phyloP scores from a whole-genome alignment of 1,284 basidiomycete species.

The Grifola frondosa region DNA sequence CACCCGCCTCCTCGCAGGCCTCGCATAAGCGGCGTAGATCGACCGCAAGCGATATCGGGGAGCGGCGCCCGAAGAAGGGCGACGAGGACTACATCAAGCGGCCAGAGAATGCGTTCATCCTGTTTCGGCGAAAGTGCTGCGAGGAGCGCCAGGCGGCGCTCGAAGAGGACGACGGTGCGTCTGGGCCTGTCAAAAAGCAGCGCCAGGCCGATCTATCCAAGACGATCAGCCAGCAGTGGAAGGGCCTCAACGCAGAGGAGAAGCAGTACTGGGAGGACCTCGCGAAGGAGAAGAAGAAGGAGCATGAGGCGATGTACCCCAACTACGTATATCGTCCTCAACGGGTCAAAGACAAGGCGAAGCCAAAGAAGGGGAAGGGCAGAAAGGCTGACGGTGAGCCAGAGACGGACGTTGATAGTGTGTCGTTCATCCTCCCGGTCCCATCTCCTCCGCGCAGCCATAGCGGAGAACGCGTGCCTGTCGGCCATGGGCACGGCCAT shows the following conservation, averaged over 20 bases:
- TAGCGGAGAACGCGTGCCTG: constrained; percentile 22
- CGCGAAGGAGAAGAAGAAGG: constrained; percentile 58
- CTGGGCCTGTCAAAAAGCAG: constrained; percentile 46
- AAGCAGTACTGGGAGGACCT: constrained; percentile 62
- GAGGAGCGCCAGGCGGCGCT: constrained; percentile 60
- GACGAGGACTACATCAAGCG: constrained; percentile 80
- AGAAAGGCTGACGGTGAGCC: constrained; percentile 41
- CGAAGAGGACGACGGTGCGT: constrained; percentile 36
- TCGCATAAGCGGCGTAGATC: constrained; percentile 64
- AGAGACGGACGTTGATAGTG: constrained; percentile 48
- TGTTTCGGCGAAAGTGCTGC: constrained; percentile 74
- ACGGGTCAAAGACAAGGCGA: constrained; percentile 58
- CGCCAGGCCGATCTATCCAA: constrained; percentile 67
- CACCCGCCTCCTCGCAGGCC: constrained; percentile 34
- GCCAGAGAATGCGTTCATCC: constrained; percentile 79
- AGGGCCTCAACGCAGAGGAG: constrained; percentile 57
- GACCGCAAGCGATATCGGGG: constrained; percentile 54
- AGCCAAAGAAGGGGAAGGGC: constrained; percentile 44
- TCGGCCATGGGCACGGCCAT: constrained; percentile 17
- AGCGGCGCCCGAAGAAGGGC: constrained; percentile 72
- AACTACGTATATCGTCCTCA: constrained; percentile 77
- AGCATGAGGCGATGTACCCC: constrained; percentile 64
- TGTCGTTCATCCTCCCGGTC: constrained; percentile 58
- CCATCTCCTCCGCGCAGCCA: constrained; percentile 31
- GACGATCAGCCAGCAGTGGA: constrained; percentile 77